Percentiles rank a stretch among this genome's conserved stretches.
These are phyloP conservation scores for Orbilia brochopaga DNA, from an alignment of 2,329 filamentous ascomycete genomes.

Conservation along the genomic window DNA sequence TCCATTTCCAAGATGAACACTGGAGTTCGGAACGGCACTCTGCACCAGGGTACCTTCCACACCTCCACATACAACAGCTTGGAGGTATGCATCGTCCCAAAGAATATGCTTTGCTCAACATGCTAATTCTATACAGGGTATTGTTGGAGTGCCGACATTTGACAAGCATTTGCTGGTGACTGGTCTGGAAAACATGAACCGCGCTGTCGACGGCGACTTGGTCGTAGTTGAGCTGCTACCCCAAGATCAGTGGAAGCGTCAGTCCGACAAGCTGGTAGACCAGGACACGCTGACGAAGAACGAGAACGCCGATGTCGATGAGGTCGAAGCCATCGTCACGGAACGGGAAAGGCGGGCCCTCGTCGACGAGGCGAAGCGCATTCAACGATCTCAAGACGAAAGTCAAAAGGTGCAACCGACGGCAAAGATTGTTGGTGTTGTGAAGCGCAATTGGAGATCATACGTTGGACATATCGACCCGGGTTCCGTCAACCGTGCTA, in stretches of 20 bases:
- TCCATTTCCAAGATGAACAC: slow-evolving; percentile 93
- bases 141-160: slow-evolving; percentile 68
- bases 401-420: slow-evolving; percentile 79
- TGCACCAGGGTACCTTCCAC: slow-evolving; percentile 95
- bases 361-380: slow-evolving; percentile 87
- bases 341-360: slow-evolving; percentile 84
- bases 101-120: neutral
- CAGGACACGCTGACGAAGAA: slow-evolving; percentile 90
- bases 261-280: slow-evolving; percentile 93
- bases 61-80: slow-evolving; percentile 98
- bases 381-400: slow-evolving; percentile 77
- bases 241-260: slow-evolving; percentile 94
- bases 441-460: slow-evolving; percentile 97
- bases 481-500: slow-evolving; percentile 71
- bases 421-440: slow-evolving; percentile 85
- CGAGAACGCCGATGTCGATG: slow-evolving; percentile 87
- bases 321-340: slow-evolving; percentile 76
- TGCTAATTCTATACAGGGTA: slow-evolving; percentile 14
- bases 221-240: slow-evolving; percentile 93
- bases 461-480: slow-evolving; percentile 83
- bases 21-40: slow-evolving; percentile 80
- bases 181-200: slow-evolving; percentile 94
- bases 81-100: slow-evolving; percentile 61
- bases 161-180: slow-evolving; percentile 85
- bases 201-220: slow-evolving; percentile 86